Evolutionary conservation across 495 filamentous ascomycete genomes (phyloP).

Genomic region (Hypomontagnella monticulosa): DNA sequence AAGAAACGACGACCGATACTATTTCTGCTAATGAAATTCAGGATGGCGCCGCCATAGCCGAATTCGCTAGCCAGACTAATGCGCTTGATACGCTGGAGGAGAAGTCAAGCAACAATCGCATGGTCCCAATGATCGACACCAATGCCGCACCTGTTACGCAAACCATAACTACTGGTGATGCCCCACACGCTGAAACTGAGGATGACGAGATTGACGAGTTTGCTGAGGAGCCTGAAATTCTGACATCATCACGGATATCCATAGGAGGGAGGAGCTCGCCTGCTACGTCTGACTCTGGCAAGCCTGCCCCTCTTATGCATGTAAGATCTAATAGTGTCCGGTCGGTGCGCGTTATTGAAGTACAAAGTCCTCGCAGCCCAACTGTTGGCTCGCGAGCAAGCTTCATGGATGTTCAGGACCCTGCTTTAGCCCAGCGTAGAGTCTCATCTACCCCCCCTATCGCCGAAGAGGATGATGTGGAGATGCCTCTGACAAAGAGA

Average conservation of each 20-base stretch:
- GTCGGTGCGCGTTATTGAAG: conserved; percentile 64
- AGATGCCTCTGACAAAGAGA: conserved; percentile 18
- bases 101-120: conserved; percentile 2
- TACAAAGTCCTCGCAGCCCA: conserved; percentile 59
- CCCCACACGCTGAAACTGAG: conserved; percentile 34
- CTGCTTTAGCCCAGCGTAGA: conserved; percentile 35
- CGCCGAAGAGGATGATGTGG: conserved; percentile 46
- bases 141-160: conserved; percentile 27
- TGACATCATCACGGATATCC: conserved; percentile 65
- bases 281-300: conserved; percentile 51
- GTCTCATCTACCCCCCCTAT: conserved; percentile 52
- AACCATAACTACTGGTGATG: conserved; percentile 6
- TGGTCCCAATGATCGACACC: conserved; percentile 33
- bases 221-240: conserved; percentile 62
- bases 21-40: conserved; percentile 3
- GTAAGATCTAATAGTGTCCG: conserved; percentile 61
- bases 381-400: conserved; percentile 51
- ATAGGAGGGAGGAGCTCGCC: conserved; percentile 59
- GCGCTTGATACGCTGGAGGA: conserved; percentile 7
- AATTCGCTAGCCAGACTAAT: neutral
- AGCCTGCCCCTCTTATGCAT: conserved; percentile 50
- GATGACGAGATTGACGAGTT: conserved; percentile 56
- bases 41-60: conserved; percentile 4
- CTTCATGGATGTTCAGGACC: conserved; percentile 54
- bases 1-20: neutral